phyloP scores from a whole-genome alignment of 2,329 filamentous ascomycete species.

The Bipolaris victoriae region DNA sequence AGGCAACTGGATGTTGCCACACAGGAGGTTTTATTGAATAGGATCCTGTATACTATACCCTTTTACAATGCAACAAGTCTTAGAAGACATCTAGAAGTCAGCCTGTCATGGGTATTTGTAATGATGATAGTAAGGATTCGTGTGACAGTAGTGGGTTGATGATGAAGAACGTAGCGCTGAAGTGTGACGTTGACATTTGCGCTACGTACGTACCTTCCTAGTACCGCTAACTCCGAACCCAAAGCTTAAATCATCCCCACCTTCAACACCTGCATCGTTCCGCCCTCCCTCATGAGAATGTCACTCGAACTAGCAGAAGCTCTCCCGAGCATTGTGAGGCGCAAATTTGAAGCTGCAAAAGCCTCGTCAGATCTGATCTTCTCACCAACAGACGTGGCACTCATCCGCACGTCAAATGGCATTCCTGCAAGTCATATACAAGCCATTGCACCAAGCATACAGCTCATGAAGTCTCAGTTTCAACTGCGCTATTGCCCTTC shows the following conservation, averaged over 20 bases:
- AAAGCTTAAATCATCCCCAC: conserved; percentile 1
- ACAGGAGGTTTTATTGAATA: neutral
- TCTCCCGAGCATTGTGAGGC: conserved; percentile 46
- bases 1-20: conserved; percentile 3
- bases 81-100: neutral
- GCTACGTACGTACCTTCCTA: neutral
- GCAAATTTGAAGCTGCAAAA: conserved; percentile 48
- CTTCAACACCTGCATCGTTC: neutral
- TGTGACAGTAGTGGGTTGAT: neutral
- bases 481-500: conserved; percentile 74
- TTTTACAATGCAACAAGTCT: neutral
- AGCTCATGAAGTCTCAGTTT: conserved; percentile 59
- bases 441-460: conserved; percentile 1
- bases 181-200: conserved; percentile 8
- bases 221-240: conserved; percentile 7
- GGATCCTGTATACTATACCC: neutral
- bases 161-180: conserved; percentile 1
- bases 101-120: neutral
- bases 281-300: conserved; percentile 28
- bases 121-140: neutral
- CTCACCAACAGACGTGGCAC: conserved; percentile 49
- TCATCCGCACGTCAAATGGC: conserved; percentile 46
- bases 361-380: conserved; percentile 46
- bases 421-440: conserved; percentile 44
- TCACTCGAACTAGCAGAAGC: conserved; percentile 42